Conservation (phyloP, 2,329 filamentous ascomycete species). For the Calonectria montana region DNA sequence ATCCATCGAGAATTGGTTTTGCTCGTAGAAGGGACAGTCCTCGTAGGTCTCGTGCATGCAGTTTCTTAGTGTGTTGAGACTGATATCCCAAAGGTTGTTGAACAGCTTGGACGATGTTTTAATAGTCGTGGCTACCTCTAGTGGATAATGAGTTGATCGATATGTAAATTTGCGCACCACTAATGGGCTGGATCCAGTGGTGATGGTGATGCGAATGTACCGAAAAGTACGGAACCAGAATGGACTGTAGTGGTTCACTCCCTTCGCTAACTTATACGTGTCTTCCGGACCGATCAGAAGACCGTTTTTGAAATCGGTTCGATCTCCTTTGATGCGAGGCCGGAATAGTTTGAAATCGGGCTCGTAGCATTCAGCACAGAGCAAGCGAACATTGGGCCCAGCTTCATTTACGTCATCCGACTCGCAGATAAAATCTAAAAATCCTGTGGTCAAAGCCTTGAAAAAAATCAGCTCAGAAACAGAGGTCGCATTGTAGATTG, state of each 20-base stretch:
- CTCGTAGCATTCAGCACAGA: constrained; percentile 18
- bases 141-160: constrained; percentile 16
- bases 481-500: background rate
- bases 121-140: background rate
- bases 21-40: constrained; percentile 21
- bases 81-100: constrained; percentile 14
- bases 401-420: background rate
- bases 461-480: too few relatives aligned
- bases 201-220: constrained; percentile 6
- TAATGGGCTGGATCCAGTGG: background rate
- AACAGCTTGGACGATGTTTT: constrained; percentile 6
- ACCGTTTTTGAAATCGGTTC: constrained; percentile 9
- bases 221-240: constrained; percentile 23
- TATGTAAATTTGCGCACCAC: constrained; percentile 7
- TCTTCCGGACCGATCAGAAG: constrained; percentile 9
- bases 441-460: constrained; percentile 9
- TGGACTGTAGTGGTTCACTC: constrained; percentile 16
- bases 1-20: constrained; percentile 24
- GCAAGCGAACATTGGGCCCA: background rate
- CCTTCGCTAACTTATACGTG: background rate
- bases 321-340: constrained; percentile 8
- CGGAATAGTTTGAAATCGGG: constrained; percentile 7
- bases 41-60: constrained; percentile 22
- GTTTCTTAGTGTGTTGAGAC: constrained; percentile 17
- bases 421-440: constrained; percentile 9